Evolutionary conservation across 1,139 yeast species (phyloP), one percentile per base, ranked within the genome.

Genomic region (Candida freyschussii): DNA sequence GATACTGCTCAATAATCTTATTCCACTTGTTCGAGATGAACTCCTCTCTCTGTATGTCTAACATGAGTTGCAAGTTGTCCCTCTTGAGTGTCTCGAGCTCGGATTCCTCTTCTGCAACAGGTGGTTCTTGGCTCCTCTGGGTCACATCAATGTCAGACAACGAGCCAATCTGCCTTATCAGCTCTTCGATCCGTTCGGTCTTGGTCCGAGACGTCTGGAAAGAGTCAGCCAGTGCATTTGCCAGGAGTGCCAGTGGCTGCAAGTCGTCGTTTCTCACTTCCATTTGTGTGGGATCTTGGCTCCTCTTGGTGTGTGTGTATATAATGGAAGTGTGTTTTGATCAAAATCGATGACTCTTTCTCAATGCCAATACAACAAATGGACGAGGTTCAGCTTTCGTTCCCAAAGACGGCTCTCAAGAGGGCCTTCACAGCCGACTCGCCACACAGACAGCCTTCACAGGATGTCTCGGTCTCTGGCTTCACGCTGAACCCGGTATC

Each of bases 11-110:
- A 3, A 68, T 48, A 17, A 69, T 39, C 19, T 59, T 63, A n/a
- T 43, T 32, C 37, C 69, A 48, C 41, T 62, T 64, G 12, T 48
- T 57, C 2, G 59, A 40, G 2, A 67, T 32, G 36, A 49, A 64
- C 26, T 68, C 72, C 35, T 69, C 69, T 30, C 63, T 55, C 44
- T 70, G 75, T 2, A 72, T 52, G 21, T 63, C 68, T 64, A 67
- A 57, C 7, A 69, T 53, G 21, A 68, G 41, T 11, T 50, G 52
- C 6, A 67, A 36, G 28, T 75, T 50, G 37, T 63, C 62, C 17
- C 46, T 45, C 36, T 69, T 68, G 16, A 69, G 47, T 16, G 41
- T 39, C 18, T 44, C 50, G 9, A 55, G 6, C 10, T 47, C 27
- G 41, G 29, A 14, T 8, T 30, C 29, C 0, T 31, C 33, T 11